These are phyloP conservation scores for Aphanoascus verrucosus DNA, from an alignment of 2,329 filamentous ascomycete species.

Conservation along the genomic window DNA sequence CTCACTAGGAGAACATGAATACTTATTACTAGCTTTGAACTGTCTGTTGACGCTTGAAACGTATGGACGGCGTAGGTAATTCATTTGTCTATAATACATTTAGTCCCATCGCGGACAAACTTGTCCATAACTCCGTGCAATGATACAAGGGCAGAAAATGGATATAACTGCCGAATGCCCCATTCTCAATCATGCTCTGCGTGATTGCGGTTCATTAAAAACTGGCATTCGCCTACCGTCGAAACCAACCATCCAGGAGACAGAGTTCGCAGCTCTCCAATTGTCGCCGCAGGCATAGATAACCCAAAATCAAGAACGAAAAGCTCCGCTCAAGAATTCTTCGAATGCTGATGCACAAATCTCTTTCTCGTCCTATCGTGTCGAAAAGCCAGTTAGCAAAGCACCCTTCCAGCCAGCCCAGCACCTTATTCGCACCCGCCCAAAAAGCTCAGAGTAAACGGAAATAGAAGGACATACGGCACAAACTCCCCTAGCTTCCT, in stretches of 20 bases:
- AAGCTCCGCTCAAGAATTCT: constrained; percentile 40
- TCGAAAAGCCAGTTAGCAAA: neutral
- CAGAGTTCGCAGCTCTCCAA: too few species aligned
- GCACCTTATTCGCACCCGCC: neutral
- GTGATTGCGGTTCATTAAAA: neutral
- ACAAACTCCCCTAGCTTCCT: constrained; percentile 91
- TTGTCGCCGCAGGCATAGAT: neutral
- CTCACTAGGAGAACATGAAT: neutral
- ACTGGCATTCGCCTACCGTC: too few species aligned
- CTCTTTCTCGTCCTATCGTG: constrained; percentile 51
- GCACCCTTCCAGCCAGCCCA: neutral
- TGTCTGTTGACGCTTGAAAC: neutral
- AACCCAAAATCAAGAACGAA: neutral
- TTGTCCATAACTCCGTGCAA: constrained; percentile 1
- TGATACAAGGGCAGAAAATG: neutral
- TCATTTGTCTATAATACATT: constrained; percentile 2
- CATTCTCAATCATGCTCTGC: neutral
- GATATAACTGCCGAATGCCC: neutral
- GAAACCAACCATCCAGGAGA: too few species aligned
- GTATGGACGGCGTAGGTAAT: too few species aligned
- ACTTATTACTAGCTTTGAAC: too few species aligned
- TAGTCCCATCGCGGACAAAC: neutral
- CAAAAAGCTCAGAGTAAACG: neutral
- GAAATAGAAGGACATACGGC: constrained; percentile 48
- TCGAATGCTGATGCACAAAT: constrained; percentile 58